Evolutionary conservation across 352 stramenopile genomes (phyloP), one percentile per base, ranked within the genome.

Genomic region (Pythium vanterpoolii): DNA sequence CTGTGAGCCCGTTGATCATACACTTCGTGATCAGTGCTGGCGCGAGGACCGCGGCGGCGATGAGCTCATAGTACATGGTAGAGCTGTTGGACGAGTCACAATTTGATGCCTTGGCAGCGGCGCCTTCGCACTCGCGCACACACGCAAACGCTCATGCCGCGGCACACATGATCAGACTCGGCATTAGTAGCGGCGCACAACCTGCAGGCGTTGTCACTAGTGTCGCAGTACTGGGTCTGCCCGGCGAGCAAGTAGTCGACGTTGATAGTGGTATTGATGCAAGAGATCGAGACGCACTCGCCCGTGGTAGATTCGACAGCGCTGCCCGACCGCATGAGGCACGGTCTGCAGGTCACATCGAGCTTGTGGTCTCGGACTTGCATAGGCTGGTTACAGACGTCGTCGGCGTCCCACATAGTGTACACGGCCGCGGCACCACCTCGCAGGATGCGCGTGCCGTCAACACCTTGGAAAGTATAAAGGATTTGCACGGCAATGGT

Each of bases 251-350:
- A 77, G 47, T 75, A 77, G 23, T 61, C 50, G 18, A 64, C 52
- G 18, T 49, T 56, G 3, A 60, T 21, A 4, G 45, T 42, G 5
- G 42, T 30, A 26, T 53, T 44, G 39, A 58, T 56, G 5, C 57
- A 50, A 2, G 27, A 63, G 24, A 45, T 45, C 2, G 66, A 72
- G 7, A 77, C 58, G 62, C 72, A 80, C 11, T 66, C 67, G 39
- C 69, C 72, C 1, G 69, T 80, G 23, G 58, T 66, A 13, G 69
- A 64, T 34, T 77, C 69, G 18, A 77, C 47, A 14, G 72, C 62
- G 24, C 72, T 77, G 36, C 69, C 69, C 5, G 34, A 36, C 31
- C 31, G 31, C 31, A 11, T 36, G 43, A 74, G 30, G 24, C 67
- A 74, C 13, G 47, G 28, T 9, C 21, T 49, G 55, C 67, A 74